A percentile compares a stretch with the other conserved stretches of the same genome.
phyloP scores from a whole-genome alignment of 352 stramenopile genomes.

The Phytopythium sindhum region DNA sequence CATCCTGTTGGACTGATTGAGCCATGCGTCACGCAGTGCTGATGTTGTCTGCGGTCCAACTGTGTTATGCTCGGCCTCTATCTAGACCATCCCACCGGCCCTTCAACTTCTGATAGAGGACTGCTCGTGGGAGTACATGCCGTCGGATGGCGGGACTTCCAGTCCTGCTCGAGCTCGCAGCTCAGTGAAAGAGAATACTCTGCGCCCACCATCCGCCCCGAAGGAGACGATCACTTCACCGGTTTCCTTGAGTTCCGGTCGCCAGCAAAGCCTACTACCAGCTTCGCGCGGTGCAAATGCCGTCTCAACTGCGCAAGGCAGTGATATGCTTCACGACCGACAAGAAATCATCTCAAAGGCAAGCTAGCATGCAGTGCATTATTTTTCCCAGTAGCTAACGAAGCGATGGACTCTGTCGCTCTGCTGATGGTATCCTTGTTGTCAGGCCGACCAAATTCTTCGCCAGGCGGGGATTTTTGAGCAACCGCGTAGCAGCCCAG shows the following conservation, averaged over 20 bases:
- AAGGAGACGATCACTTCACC: not conserved
- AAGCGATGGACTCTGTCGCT: not conserved
- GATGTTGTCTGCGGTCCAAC: not conserved
- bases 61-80: not conserved
- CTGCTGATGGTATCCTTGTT: not conserved
- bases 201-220: not conserved
- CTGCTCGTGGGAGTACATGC: slow-evolving; percentile 4
- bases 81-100: not conserved
- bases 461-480: slow-evolving; percentile 35
- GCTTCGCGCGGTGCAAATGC: not conserved
- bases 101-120: not conserved
- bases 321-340: slow-evolving; percentile 26
- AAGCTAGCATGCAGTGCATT: not conserved
- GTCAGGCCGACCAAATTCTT: slow-evolving; percentile 45
- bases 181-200: not conserved
- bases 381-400: no score
- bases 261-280: not conserved
- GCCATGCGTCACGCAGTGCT: not conserved
- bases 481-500: not conserved
- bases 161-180: not conserved
- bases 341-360: slow-evolving; percentile 34
- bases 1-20: not conserved
- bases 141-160: not conserved
- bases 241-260: not conserved
- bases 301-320: not conserved